phyloP scores from a whole-genome alignment of 257 asterid genomes.

The Solanum bukasovii region DNA sequence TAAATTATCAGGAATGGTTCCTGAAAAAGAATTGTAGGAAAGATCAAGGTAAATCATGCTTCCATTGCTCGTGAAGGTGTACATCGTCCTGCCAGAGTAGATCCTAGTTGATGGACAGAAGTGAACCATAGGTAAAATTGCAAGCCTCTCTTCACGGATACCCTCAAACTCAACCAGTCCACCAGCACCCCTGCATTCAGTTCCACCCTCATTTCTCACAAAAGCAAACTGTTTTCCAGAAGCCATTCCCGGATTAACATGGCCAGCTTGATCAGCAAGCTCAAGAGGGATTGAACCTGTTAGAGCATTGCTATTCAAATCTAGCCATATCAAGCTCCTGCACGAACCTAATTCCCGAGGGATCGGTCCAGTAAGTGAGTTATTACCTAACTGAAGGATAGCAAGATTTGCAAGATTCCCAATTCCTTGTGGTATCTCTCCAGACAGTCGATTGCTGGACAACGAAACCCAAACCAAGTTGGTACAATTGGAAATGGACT shows the following conservation, averaged over 20 bases:
- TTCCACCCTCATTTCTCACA: slow-evolving; percentile 89
- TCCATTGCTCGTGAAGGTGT: slow-evolving; percentile 64
- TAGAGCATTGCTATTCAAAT: slow-evolving; percentile 77
- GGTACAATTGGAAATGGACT: slow-evolving; percentile 72
- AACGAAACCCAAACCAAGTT: slow-evolving; percentile 77
- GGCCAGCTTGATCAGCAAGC: slow-evolving; percentile 58
- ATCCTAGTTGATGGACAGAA: slow-evolving; percentile 74
- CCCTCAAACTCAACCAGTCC: slow-evolving; percentile 90
- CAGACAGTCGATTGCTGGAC: slow-evolving; percentile 65
- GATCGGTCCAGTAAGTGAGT: slow-evolving; percentile 52
- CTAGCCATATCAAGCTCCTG: slow-evolving; percentile 74
- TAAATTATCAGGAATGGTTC: slow-evolving; percentile 48
- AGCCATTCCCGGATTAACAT: slow-evolving; percentile 54
- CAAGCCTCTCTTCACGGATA: slow-evolving; percentile 50
- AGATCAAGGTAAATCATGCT: slow-evolving; percentile 86
- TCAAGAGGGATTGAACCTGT: slow-evolving; percentile 51
- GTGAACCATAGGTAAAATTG: slow-evolving; percentile 59
- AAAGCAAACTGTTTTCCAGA: slow-evolving; percentile 84
- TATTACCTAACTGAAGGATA: slow-evolving; percentile 79
- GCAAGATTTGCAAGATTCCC: slow-evolving; percentile 71
- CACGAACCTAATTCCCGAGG: slow-evolving; percentile 59
- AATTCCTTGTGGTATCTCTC: slow-evolving; percentile 56
- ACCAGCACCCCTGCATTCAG: slow-evolving; percentile 81
- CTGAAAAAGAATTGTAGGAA: slow-evolving; percentile 67
- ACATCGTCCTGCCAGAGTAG: slow-evolving; percentile 62